A percentile compares a stretch with the other conserved stretches of the same genome.
Conservation (phyloP, 371 early-diverging fungal species). For the Choanephora cucurbitarum region DNA sequence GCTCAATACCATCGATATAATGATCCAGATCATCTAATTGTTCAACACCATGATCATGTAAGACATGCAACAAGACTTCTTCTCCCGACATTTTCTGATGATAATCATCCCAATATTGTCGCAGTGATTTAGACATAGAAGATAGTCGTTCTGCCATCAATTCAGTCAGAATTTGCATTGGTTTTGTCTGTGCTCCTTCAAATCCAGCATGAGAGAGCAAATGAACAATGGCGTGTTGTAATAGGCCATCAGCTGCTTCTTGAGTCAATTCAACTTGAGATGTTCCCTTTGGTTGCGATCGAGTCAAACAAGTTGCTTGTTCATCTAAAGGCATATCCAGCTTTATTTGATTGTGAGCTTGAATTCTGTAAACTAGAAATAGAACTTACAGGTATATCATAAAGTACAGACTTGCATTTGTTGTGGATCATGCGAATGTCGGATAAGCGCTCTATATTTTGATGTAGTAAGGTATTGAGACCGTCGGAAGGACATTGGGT, state of each 20-base stretch:
- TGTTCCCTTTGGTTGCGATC: neutral
- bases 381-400: conserved; percentile 36
- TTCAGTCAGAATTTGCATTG: conserved; percentile 78
- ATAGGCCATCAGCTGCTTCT: conserved; percentile 56
- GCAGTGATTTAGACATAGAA: conserved; percentile 80
- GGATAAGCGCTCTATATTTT: conserved; percentile 59
- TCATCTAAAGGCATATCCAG: too few species aligned
- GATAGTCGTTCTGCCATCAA: conserved; percentile 73
- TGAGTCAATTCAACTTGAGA: conserved; percentile 60
- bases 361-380: too few species aligned
- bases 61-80: conserved; percentile 82
- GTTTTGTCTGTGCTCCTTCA: conserved; percentile 65
- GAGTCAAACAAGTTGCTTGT: too few species aligned
- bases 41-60: conserved; percentile 78
- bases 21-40: conserved; percentile 64
- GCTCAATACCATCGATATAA: conserved; percentile 74
- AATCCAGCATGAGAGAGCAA: conserved; percentile 86
- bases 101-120: conserved; percentile 78
- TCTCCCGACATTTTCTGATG: conserved; percentile 71
- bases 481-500: conserved; percentile 56
- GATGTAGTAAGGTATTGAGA: conserved; percentile 55
- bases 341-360: too few species aligned
- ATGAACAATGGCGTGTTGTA: conserved; percentile 63
- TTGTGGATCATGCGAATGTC: conserved; percentile 67
- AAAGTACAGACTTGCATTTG: conserved; percentile 66